These are phyloP conservation scores for Zygosaccharomyces pseudobailii DNA, from an alignment of 1,139 yeast species.

Conservation along the genomic window DNA sequence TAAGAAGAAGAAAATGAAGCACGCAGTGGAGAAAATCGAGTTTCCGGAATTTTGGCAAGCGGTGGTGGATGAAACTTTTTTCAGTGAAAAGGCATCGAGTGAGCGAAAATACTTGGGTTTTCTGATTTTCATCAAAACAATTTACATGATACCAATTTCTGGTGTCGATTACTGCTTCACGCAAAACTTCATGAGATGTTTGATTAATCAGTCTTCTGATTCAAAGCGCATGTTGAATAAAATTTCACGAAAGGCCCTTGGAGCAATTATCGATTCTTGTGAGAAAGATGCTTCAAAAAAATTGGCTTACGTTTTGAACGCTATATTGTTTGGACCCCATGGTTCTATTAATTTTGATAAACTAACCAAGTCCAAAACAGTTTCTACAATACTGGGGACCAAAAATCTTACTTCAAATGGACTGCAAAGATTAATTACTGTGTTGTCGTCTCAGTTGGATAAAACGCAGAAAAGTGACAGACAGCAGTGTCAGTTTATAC, in stretches of 20 bases:
- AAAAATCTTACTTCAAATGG: slow-evolving; percentile 21
- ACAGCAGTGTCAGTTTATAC: slow-evolving; percentile 50
- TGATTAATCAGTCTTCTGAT: slow-evolving; percentile 74
- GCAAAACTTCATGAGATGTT: slow-evolving; percentile 65
- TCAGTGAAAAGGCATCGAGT: slow-evolving; percentile 69
- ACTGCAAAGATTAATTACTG: slow-evolving; percentile 30
- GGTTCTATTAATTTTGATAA: slow-evolving; percentile 75
- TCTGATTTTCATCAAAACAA: slow-evolving; percentile 56
- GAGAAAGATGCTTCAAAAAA: slow-evolving; percentile 37
- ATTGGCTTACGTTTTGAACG: slow-evolving; percentile 45
- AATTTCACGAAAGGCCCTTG: slow-evolving; percentile 52
- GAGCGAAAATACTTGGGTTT: slow-evolving; percentile 89
- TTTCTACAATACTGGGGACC: slow-evolving; percentile 45
- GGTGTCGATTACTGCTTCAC: slow-evolving; percentile 49
- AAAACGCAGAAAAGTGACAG: slow-evolving; percentile 13
- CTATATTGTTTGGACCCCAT: slow-evolving; percentile 44
- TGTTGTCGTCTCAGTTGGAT: slow-evolving; percentile 13
- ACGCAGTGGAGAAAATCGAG: slow-evolving; percentile 33
- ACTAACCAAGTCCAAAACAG: slow-evolving; percentile 67
- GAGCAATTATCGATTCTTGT: slow-evolving; percentile 39
- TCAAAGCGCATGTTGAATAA: slow-evolving; percentile 62
- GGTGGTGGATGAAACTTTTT: slow-evolving; percentile 74
- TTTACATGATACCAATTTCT: slow-evolving; percentile 36
- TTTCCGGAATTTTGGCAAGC: slow-evolving; percentile 76
- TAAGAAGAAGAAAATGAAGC: slow-evolving; percentile 36